A percentile compares a stretch with the other conserved stretches of the same genome.
Conservation (phyloP, 768 basidiomycete genomes). For the Serendipita sp. region DNA sequence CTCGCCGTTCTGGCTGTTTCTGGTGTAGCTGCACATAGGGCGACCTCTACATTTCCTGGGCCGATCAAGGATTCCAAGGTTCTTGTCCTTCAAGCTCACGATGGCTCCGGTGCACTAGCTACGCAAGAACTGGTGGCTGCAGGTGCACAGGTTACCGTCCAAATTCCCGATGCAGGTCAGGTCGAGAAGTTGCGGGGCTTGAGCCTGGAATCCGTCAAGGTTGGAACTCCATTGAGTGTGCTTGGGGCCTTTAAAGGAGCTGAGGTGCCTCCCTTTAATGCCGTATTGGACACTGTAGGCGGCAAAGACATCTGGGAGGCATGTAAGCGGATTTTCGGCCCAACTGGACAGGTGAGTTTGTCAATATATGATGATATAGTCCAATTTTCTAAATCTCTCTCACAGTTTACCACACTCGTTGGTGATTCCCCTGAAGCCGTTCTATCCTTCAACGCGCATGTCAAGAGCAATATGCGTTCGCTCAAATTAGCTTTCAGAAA, state of each 20-base stretch:
- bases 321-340: slow-evolving; percentile 39
- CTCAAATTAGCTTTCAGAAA: slow-evolving; percentile 20
- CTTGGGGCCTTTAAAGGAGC: slow-evolving; percentile 3
- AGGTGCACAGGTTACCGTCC: slow-evolving; percentile 64
- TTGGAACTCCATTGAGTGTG: slow-evolving; percentile 17
- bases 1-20: slow-evolving; percentile 65
- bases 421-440: slow-evolving; percentile 48
- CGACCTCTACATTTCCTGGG: slow-evolving; percentile 47
- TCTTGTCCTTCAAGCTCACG: slow-evolving; percentile 61
- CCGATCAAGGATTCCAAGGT: slow-evolving; percentile 20
- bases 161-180: slow-evolving; percentile 30
- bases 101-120: slow-evolving; percentile 58
- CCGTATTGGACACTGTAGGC: slow-evolving; percentile 68
- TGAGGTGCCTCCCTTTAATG: slow-evolving; percentile 38
- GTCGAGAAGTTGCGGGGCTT: slow-evolving; percentile 37
- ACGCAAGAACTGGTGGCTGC: slow-evolving; percentile 56
- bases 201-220: slow-evolving; percentile 66
- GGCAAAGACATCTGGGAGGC: slow-evolving; percentile 68
- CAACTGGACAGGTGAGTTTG: slow-evolving; percentile 20
- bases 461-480: slow-evolving; percentile 55
- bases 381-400: background rate
- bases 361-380: no score
- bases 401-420: slow-evolving; percentile 65
- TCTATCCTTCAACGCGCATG: slow-evolving; percentile 55
- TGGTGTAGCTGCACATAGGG: slow-evolving; percentile 70